A percentile compares a stretch with the other conserved stretches of the same genome.
These are phyloP conservation scores for Saccharomyces jurei DNA, from an alignment of 805 yeast genomes.

Conservation along the genomic window DNA sequence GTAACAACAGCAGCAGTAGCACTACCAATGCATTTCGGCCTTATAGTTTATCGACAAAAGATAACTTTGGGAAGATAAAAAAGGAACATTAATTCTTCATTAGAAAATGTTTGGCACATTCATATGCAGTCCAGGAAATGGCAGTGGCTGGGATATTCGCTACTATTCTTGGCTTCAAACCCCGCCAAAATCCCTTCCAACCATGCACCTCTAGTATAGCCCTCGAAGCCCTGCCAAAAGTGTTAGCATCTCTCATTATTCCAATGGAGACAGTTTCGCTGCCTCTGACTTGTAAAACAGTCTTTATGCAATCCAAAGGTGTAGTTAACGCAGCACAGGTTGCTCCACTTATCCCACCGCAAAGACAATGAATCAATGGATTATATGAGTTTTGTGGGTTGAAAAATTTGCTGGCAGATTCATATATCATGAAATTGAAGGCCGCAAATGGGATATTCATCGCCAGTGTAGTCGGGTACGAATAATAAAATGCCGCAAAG, in stretches of 20 bases:
- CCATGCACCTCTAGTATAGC: conserved; percentile 59
- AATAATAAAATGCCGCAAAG: conserved; percentile 72
- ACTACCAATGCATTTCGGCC: not conserved
- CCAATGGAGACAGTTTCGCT: conserved; percentile 34
- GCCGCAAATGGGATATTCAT: conserved; percentile 95
- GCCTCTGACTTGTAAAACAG: conserved; percentile 79
- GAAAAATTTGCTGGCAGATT: conserved; percentile 63
- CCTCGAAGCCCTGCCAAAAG: conserved; percentile 62
- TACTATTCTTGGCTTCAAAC: conserved; percentile 82
- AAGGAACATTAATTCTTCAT: not conserved
- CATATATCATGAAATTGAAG: conserved; percentile 87
- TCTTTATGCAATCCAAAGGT: conserved; percentile 89
- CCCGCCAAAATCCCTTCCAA: conserved; percentile 63
- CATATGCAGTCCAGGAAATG: conserved; percentile 95
- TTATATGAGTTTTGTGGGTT: conserved; percentile 76
- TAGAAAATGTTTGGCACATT: conserved; percentile 70
- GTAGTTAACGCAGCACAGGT: conserved; percentile 91
- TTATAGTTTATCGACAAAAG: not conserved
- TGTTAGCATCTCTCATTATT: conserved; percentile 43
- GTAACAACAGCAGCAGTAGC: not conserved
- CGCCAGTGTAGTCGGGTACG: conserved; percentile 88
- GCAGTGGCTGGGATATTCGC: conserved; percentile 95
- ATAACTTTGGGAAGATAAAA: not conserved
- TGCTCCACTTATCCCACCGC: conserved; percentile 93
- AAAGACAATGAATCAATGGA: conserved; percentile 83